phyloP scores from a whole-genome alignment of 1,284 basidiomycete species.

The Pyrrhoderma lamaoense region DNA sequence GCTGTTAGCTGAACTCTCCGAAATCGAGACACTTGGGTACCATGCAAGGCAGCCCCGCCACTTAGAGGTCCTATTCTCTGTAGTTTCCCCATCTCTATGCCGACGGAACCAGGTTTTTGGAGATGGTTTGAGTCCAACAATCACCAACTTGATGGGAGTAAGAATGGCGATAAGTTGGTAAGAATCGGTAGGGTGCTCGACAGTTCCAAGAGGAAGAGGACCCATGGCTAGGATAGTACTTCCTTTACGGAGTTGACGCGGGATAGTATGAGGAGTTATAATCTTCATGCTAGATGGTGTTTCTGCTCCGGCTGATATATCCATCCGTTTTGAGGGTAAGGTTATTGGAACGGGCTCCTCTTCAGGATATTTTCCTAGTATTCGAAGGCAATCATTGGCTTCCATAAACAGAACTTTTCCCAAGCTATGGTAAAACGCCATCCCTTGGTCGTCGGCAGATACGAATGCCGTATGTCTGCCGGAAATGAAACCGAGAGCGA shows the following conservation, averaged over 20 bases:
- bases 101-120: slow-evolving; percentile 91
- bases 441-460: slow-evolving; percentile 84
- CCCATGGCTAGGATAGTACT: slow-evolving; percentile 71
- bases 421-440: slow-evolving; percentile 93
- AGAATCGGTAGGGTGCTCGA: slow-evolving; percentile 72
- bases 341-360: slow-evolving; percentile 30
- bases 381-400: slow-evolving; percentile 89
- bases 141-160: slow-evolving; percentile 84
- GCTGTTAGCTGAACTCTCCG: slow-evolving; percentile 20
- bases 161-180: slow-evolving; percentile 84
- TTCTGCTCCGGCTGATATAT: slow-evolving; percentile 23
- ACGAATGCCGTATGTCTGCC: slow-evolving; percentile 91
- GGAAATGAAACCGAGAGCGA: slow-evolving; percentile 87
- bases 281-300: slow-evolving; percentile 19
- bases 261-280: slow-evolving; percentile 23
- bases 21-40: slow-evolving; percentile 54
- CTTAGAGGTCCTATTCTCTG: slow-evolving; percentile 32
- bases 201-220: slow-evolving; percentile 77
- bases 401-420: slow-evolving; percentile 95
- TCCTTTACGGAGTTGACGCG: slow-evolving; percentile 32
- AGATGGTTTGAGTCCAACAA: slow-evolving; percentile 88
- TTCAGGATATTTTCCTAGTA: slow-evolving; percentile 86
- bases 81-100: slow-evolving; percentile 49
- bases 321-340: not conserved
- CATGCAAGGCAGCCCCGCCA: slow-evolving; percentile 66